A percentile compares a stretch with the other conserved stretches of the same genome.
Conservation (phyloP, 352 stramenopile species). For the Blastocystis sp. region DNA sequence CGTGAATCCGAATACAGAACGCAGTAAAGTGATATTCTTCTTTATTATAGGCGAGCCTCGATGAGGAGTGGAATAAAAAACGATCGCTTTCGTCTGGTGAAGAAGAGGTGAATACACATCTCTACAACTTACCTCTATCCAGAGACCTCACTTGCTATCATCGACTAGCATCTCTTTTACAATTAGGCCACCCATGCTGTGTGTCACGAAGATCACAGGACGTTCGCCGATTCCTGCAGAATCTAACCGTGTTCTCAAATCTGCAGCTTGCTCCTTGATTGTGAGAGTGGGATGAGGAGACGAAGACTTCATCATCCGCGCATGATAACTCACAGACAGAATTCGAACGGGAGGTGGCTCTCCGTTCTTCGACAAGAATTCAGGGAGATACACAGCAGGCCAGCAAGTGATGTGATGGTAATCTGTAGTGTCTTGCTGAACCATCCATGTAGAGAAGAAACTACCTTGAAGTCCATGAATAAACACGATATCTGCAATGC, state of each 20-base stretch:
- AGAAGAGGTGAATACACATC: slow-evolving; percentile 64
- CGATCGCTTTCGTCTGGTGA: slow-evolving; percentile 70
- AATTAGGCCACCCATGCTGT: slow-evolving; percentile 75
- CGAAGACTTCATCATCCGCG: slow-evolving; percentile 72
- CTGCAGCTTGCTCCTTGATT: slow-evolving; percentile 71
- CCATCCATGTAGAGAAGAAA: slow-evolving; percentile 75
- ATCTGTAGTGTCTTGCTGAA: slow-evolving; percentile 65
- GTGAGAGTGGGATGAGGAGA: slow-evolving; percentile 72
- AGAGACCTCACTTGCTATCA: slow-evolving; percentile 59
- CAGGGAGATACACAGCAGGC: slow-evolving; percentile 71
- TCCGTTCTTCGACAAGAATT: slow-evolving; percentile 69
- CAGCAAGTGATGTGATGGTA: slow-evolving; percentile 66
- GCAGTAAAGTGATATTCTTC: slow-evolving; percentile 67
- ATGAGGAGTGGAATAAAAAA: slow-evolving; percentile 75
- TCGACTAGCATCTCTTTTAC: slow-evolving; percentile 75
- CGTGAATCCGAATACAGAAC: slow-evolving; percentile 66
- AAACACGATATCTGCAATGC: slow-evolving; percentile 72
- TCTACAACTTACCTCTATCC: neutral
- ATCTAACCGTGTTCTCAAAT: slow-evolving; percentile 70
- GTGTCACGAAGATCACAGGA: slow-evolving; percentile 75
- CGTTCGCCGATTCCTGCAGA: slow-evolving; percentile 70
- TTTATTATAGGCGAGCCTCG: slow-evolving; percentile 70
- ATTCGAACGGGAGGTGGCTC: slow-evolving; percentile 67
- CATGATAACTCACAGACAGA: slow-evolving; percentile 75
- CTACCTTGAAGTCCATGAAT: slow-evolving; percentile 74